phyloP scores from a whole-genome alignment of 2,329 filamentous ascomycete genomes.

The Ophiostoma australiae region DNA sequence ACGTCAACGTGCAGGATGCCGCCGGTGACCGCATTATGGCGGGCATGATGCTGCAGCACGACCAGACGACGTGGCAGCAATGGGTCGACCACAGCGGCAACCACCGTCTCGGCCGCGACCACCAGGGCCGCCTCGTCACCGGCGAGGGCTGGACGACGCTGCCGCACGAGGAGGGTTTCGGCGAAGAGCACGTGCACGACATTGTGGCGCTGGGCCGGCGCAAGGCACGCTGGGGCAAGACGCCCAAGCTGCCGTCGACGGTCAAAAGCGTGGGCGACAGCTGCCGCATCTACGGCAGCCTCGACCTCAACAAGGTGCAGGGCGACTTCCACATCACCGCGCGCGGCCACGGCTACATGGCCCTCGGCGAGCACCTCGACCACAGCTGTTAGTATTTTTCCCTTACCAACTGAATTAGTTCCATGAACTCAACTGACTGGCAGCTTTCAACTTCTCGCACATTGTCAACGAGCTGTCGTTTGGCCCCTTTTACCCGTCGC shows the following conservation, averaged over 20 bases:
- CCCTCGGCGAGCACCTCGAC: constrained; percentile 72
- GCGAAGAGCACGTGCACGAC: constrained; percentile 84
- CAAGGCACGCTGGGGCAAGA: constrained; percentile 67
- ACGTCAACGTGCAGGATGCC: constrained; percentile 95
- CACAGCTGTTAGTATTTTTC: constrained; percentile 42
- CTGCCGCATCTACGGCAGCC: constrained; percentile 82
- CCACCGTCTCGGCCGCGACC: constrained; percentile 55
- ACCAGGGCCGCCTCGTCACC: constrained; percentile 50
- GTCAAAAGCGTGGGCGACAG: constrained; percentile 59
- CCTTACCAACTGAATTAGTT: not conserved
- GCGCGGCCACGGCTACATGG: constrained; percentile 87
- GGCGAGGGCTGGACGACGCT: constrained; percentile 53
- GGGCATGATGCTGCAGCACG: constrained; percentile 64
- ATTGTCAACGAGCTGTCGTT: constrained; percentile 94
- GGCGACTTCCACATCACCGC: constrained; percentile 98
- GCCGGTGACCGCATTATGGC: constrained; percentile 88
- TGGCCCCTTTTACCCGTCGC: constrained; percentile 89
- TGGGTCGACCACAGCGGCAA: constrained; percentile 71
- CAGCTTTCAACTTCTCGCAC: constrained; percentile 94
- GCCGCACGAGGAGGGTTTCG: constrained; percentile 59
- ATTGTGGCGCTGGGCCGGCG: constrained; percentile 67
- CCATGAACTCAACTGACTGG: constrained; percentile 25
- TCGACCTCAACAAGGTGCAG: constrained; percentile 94
- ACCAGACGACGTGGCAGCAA: constrained; percentile 73
- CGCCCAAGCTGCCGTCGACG: constrained; percentile 57